Evolutionary conservation across 192 early-diverging fungal species (phyloP).

Genomic region (Endogone sp.): DNA sequence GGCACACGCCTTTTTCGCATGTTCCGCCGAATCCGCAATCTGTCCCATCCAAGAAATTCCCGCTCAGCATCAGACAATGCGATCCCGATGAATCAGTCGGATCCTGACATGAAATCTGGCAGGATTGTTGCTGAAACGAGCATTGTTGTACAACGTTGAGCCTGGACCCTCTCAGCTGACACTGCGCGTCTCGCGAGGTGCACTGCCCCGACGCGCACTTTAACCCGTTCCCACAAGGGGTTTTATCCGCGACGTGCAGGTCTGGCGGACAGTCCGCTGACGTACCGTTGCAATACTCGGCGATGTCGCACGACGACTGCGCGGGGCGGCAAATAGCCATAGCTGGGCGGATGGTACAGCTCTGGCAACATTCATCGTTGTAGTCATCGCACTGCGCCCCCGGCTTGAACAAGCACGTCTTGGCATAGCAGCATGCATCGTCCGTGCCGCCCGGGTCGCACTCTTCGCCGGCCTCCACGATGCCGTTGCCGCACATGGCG

Average conservation of each 20-base stretch:
- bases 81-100: constrained; percentile 29
- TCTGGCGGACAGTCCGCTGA: constrained; percentile 70
- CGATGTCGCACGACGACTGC: constrained; percentile 75
- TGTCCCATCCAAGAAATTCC: constrained; percentile 66
- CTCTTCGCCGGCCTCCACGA: constrained; percentile 84
- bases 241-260: constrained; percentile 58
- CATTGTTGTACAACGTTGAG: constrained; percentile 53
- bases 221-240: constrained; percentile 55
- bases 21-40: constrained; percentile 62
- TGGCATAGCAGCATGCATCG: constrained; percentile 79
- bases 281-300: constrained; percentile 73
- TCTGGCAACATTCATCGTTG: constrained; percentile 80
- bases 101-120: constrained; percentile 60
- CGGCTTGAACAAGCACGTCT: constrained; percentile 74
- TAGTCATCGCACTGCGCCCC: constrained; percentile 74
- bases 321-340: constrained; percentile 69
- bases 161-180: constrained; percentile 47
- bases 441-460: constrained; percentile 83
- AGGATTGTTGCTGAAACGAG: constrained; percentile 45
- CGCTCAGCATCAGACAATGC: constrained; percentile 51
- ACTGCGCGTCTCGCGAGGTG: constrained; percentile 70
- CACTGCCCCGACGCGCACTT: constrained; percentile 70
- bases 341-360: constrained; percentile 57
- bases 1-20: constrained; percentile 56
- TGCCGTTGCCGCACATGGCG: constrained; percentile 93